Evolutionary conservation across 106 monocot species (phyloP).

Genomic region (Acorus calamus): DNA sequence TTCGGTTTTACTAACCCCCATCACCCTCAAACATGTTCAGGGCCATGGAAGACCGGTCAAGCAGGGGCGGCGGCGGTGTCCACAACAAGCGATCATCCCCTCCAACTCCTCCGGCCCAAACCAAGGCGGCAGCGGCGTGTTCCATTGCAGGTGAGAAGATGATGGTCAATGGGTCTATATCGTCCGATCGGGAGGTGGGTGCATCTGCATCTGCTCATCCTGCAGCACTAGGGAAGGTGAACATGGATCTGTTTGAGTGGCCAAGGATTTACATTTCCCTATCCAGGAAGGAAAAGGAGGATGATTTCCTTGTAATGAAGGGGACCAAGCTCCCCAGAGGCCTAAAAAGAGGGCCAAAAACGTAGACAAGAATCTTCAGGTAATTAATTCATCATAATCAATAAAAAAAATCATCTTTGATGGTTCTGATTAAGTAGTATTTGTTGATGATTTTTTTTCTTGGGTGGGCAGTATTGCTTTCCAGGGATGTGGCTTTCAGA

Average conservation of each 20-base stretch:
- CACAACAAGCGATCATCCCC: conserved; percentile 34
- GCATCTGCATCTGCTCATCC: conserved; percentile 2
- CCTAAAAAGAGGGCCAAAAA: conserved; percentile 79
- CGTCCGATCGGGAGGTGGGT: conserved; percentile 10
- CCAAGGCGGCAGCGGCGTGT: conserved; percentile 5
- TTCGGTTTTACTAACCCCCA: background rate
- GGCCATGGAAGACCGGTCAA: conserved; percentile 34
- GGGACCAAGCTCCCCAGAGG: conserved; percentile 74
- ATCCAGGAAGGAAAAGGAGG: conserved; percentile 88
- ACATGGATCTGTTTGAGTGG: conserved; percentile 61
- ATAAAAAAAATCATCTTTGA: background rate
- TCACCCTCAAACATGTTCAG: conserved; percentile 32
- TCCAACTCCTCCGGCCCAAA: conserved; percentile 2
- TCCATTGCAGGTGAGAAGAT: conserved; percentile 1
- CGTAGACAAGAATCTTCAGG: conserved; percentile 65
- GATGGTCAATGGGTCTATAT: background rate
- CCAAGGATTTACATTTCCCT: conserved; percentile 78
- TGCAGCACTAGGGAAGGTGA: conserved; percentile 19
- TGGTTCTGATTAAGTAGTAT: background rate
- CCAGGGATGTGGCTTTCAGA: conserved; percentile 89
- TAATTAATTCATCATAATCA: conserved; percentile 10
- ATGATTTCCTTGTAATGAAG: conserved; percentile 79
- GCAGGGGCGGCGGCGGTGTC: background rate
- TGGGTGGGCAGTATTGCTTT: conserved; percentile 51
- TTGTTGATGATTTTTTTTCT: background rate